Evolutionary conservation across 2,329 filamentous ascomycete species (phyloP).

Genomic region (Sordariomycetes sp.): DNA sequence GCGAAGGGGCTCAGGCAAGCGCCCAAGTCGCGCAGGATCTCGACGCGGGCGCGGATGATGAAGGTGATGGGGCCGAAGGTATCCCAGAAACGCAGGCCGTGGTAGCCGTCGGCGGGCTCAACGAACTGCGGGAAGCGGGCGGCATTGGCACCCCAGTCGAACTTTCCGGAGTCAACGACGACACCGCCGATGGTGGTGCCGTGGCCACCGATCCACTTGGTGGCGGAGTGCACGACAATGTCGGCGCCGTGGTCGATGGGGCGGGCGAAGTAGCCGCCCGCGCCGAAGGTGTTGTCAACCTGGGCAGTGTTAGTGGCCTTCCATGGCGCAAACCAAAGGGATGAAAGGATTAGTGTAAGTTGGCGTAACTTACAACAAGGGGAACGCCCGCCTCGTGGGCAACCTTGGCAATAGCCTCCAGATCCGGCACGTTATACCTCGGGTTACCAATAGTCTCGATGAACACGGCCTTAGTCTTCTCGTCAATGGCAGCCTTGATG

Average conservation of each 20-base stretch:
- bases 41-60: constrained; percentile 76
- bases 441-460: constrained; percentile 92
- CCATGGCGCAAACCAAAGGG: no score
- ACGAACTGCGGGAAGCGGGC: constrained; percentile 87
- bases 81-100: constrained; percentile 90
- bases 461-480: constrained; percentile 87
- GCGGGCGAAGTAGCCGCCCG: constrained; percentile 77
- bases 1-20: constrained; percentile 78
- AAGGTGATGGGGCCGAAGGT: constrained; percentile 78
- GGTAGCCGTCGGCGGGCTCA: constrained; percentile 80
- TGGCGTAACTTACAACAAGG: constrained; percentile 37
- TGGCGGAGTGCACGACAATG: constrained; percentile 88
- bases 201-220: constrained; percentile 96
- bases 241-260: constrained; percentile 88
- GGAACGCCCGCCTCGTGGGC: constrained; percentile 61
- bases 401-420: constrained; percentile 74
- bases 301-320: constrained; percentile 15
- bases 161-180: constrained; percentile 80
- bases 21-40: constrained; percentile 82
- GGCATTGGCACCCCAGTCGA: constrained; percentile 81
- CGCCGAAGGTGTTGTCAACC: constrained; percentile 93
- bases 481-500: constrained; percentile 75
- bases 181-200: constrained; percentile 85
- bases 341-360: no score
- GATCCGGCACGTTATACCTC: constrained; percentile 83